Evolutionary conservation across 2,329 filamentous ascomycete species (phyloP).

Genomic region (Trichoderma pleuroti): DNA sequence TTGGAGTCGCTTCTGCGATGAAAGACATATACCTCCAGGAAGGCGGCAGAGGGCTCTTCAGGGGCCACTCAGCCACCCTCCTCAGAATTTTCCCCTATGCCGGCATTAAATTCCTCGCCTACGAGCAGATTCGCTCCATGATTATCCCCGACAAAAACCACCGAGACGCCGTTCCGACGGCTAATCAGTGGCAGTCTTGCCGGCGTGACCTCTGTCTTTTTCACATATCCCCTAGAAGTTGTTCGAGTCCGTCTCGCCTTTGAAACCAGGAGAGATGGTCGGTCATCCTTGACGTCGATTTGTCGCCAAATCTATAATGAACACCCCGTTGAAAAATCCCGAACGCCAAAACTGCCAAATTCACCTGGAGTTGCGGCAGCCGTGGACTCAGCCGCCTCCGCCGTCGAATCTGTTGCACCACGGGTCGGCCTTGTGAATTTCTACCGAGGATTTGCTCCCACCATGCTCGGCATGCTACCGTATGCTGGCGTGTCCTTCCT

Average conservation of each 20-base stretch:
- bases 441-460: conserved; percentile 89
- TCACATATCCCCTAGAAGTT: conserved; percentile 92
- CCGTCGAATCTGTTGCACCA: conserved; percentile 48
- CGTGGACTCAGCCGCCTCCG: conserved; percentile 42
- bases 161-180: conserved; percentile 74
- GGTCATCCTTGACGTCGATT: conserved; percentile 69
- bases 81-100: conserved; percentile 96
- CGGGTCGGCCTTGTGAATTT: conserved; percentile 78
- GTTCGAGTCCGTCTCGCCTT: conserved; percentile 90
- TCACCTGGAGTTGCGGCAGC: conserved; percentile 33
- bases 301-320: conserved; percentile 86
- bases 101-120: conserved; percentile 95
- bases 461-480: conserved; percentile 89
- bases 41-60: conserved; percentile 74
- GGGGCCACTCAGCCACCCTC: conserved; percentile 90
- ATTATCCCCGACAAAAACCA: conserved; percentile 69
- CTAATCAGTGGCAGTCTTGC: conserved; percentile 71
- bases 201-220: conserved; percentile 88
- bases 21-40: conserved; percentile 75
- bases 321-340: conserved; percentile 44
- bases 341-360: conserved; percentile 30
- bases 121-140: conserved; percentile 85
- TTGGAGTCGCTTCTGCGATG: conserved; percentile 77
- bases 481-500: conserved; percentile 96
- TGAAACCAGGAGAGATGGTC: conserved; percentile 74